A percentile compares a stretch with the other conserved stretches of the same genome.
phyloP scores from a whole-genome alignment of 352 stramenopile species.

The Phytophthora europaea region DNA sequence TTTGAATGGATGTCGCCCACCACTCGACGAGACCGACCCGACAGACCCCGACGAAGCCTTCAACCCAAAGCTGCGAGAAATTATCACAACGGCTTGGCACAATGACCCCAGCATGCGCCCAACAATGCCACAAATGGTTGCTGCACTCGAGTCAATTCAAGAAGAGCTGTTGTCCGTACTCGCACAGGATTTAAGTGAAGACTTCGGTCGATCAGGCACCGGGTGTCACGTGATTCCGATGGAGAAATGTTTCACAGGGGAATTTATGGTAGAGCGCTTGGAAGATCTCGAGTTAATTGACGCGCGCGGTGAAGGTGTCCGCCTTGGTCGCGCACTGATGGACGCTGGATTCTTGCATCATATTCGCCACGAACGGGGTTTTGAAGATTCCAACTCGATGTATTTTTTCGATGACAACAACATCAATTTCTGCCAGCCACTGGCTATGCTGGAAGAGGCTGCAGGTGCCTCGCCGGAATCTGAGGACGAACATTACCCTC shows the following conservation, averaged over 20 bases:
- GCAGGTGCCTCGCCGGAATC: slow-evolving; percentile 29
- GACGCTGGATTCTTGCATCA: slow-evolving; percentile 73
- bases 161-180: slow-evolving; percentile 65
- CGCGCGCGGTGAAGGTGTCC: slow-evolving; percentile 42
- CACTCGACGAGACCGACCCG: slow-evolving; percentile 38
- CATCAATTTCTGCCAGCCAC: slow-evolving; percentile 51
- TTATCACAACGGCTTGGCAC: slow-evolving; percentile 72
- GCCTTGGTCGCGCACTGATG: slow-evolving; percentile 68
- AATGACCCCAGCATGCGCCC: slow-evolving; percentile 58
- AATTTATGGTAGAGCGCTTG: slow-evolving; percentile 47
- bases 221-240: slow-evolving; percentile 12
- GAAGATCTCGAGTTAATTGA: slow-evolving; percentile 42
- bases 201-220: slow-evolving; percentile 39
- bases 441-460: slow-evolving; percentile 51
- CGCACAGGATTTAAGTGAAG: slow-evolving; percentile 56
- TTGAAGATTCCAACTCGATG: slow-evolving; percentile 40
- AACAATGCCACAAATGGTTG: slow-evolving; percentile 57
- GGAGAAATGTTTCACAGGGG: slow-evolving; percentile 46
- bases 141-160: slow-evolving; percentile 62
- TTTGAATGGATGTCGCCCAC: slow-evolving; percentile 53
- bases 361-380: slow-evolving; percentile 45
- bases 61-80: slow-evolving; percentile 54
- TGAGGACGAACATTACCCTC: slow-evolving; percentile 28
- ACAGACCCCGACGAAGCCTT: slow-evolving; percentile 26
- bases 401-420: slow-evolving; percentile 71